Conservation (phyloP, 2,329 filamentous ascomycete genomes). For the Dactylella cylindrospora region DNA sequence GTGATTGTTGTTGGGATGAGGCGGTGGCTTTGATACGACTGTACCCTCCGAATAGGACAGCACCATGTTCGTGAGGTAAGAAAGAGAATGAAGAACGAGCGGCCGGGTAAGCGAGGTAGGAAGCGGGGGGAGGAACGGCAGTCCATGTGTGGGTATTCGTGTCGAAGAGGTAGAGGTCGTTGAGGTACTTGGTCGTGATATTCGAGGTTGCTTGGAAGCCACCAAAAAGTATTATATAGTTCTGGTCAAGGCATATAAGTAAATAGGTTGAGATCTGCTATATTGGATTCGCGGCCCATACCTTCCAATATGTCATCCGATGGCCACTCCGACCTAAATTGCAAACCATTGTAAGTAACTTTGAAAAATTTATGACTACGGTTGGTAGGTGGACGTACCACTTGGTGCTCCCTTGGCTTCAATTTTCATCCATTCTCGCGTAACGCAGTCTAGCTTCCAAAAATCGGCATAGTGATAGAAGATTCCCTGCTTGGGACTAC, state of each 20-base stretch:
- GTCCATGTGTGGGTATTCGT: constrained; percentile 84
- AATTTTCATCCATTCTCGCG: constrained; percentile 85
- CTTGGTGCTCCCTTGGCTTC: constrained; percentile 63
- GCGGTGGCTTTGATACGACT: constrained; percentile 79
- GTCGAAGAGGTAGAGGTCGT: constrained; percentile 95
- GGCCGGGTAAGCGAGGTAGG: constrained; percentile 75
- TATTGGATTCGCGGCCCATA: constrained; percentile 51
- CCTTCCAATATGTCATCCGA: constrained; percentile 91
- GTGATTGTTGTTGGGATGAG: constrained; percentile 47
- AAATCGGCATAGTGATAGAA: constrained; percentile 99
- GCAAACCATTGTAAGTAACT: neutral
- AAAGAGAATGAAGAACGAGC: constrained; percentile 88
- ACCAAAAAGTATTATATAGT: constrained; percentile 93
- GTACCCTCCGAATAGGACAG: constrained; percentile 90
- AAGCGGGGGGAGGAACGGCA: constrained; percentile 69
- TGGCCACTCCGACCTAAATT: constrained; percentile 85
- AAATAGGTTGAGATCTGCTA: neutral
- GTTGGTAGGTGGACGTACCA: constrained; percentile 1
- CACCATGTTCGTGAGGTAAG: constrained; percentile 84
- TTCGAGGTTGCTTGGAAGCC: constrained; percentile 97
- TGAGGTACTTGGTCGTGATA: constrained; percentile 81
- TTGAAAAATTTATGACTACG: neutral
- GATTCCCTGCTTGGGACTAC: constrained; percentile 91
- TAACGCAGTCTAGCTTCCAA: constrained; percentile 82
- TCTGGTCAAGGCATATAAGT: constrained; percentile 51